Base-by-base conservation (phyloP, 208 protist genomes). In the Blechomonas ayalai region DNA sequence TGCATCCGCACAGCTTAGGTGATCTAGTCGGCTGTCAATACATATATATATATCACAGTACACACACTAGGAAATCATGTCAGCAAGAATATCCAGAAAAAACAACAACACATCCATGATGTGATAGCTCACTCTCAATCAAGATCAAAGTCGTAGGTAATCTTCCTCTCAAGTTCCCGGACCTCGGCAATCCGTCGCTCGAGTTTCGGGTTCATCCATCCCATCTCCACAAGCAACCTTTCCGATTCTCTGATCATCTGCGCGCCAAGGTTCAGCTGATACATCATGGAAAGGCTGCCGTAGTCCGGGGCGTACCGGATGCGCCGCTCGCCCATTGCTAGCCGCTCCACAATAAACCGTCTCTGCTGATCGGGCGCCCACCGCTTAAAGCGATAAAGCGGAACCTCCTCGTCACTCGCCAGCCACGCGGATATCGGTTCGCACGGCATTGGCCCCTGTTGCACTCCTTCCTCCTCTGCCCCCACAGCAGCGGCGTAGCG, bases 71-170 rank as follows among this genome's bases (percentile, higher is more conserved):
- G 37, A 7, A 13, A n/a, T n/a, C n/a, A n/a, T n/a, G n/a, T n/a
- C n/a, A n/a, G n/a, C n/a, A n/a, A n/a, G n/a, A n/a, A n/a, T n/a
- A n/a, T n/a, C n/a, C 7, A 13, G 37, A 9, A 42, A 13, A 13
- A 9, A 42, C 7, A 42, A 42, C 19, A 22, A 42, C 20, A 22
- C 20, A 7, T 12, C 20, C 12, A 13, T 16, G 22, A 32, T 3
- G 19, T n/a, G 22, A 1, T 20, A 13, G 24, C 26, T 48, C 12
- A 3, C 19, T 9, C 12, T 73, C 44, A 92, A 58, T 92, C 80
- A 5, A 93, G 57, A 38, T 93, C 85, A 56, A 67, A 80, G 32
- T 94, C 79, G 51, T 83, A 91, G 60, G 89, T 89, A 19, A 73
- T 47, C 25, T 66, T 64, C 12, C 20, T 23, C 8, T 69, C 73